phyloP scores from a whole-genome alignment of 2,329 filamentous ascomycete species.

The Alternaria conjuncta region DNA sequence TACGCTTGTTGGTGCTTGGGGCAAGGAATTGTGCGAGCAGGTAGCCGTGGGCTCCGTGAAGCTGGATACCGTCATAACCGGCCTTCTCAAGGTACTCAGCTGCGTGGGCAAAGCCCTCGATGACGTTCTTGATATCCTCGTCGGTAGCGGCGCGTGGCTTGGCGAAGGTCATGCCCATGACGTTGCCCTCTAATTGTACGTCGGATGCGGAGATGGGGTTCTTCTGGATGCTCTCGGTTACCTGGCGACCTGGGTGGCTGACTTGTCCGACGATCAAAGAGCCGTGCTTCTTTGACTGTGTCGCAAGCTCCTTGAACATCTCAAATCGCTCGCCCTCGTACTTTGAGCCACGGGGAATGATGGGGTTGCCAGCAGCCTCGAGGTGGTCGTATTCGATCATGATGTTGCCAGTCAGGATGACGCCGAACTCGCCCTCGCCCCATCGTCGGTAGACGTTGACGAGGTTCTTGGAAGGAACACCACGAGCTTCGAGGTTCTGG shows the following conservation, averaged over 20 bases:
- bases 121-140: slow-evolving; percentile 62
- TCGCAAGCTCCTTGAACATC: slow-evolving; percentile 63
- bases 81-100: slow-evolving; percentile 68
- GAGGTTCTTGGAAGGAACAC: slow-evolving; percentile 61
- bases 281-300: slow-evolving; percentile 62
- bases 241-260: slow-evolving; percentile 68
- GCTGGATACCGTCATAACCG: slow-evolving; percentile 61
- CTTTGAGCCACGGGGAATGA: slow-evolving; percentile 62
- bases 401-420: slow-evolving; percentile 68
- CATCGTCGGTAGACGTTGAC: slow-evolving; percentile 63
- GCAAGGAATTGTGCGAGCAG: slow-evolving; percentile 56
- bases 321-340: slow-evolving; percentile 66
- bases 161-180: slow-evolving; percentile 58
- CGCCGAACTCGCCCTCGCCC: slow-evolving; percentile 55
- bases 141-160: slow-evolving; percentile 62
- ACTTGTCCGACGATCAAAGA: slow-evolving; percentile 67
- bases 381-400: slow-evolving; percentile 70
- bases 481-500: slow-evolving; percentile 59
- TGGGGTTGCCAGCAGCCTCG: slow-evolving; percentile 62
- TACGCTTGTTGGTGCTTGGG: slow-evolving; percentile 51
- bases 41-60: slow-evolving; percentile 56
- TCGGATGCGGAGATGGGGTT: slow-evolving; percentile 60
- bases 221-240: slow-evolving; percentile 52
- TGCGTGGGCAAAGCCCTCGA: slow-evolving; percentile 67
- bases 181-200: slow-evolving; percentile 40